Evolutionary conservation across 352 stramenopile genomes (phyloP), one percentile per base, ranked within the genome.

Genomic region (Stramenopiles sp.): DNA sequence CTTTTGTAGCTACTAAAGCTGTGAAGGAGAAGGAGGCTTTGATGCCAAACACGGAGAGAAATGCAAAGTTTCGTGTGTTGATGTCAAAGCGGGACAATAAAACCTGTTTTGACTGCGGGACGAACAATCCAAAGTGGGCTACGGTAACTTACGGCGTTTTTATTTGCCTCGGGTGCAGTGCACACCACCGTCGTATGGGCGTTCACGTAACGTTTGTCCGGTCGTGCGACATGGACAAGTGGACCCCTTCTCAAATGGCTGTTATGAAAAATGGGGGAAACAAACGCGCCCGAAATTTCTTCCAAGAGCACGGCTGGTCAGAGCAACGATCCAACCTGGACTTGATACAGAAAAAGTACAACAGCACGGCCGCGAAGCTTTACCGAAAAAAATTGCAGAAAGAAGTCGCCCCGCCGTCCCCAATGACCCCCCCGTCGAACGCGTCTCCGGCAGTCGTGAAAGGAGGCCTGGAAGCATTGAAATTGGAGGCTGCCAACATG

Each of bases 191-290:
- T 35, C 87, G 87, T 34, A 79, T 97, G 68, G 92, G 92, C 49
- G 89, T 96, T 63, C 91, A 96, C 78, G 80, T 96, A 73, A 92
- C 87, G 32, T 97, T 97, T 75, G 90, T 97, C 76, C 86, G 92
- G 34, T 97, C 91, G 34, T 89, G 94, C 35, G 90, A 97, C 77
- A 94, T 97, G 87, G 92, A 97, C 83, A 88, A 96, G 77, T 97
- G 92, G 92, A 96, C 89, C 0, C 88, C 94, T 68, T 88, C 94
- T 34, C 89, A 97, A 78, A 82, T 97, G 32, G 89, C 89, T 77
- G 74, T 85, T 68, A 97, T 97, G 92, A 86, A 82, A 49, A 82
- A 92, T 32, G 90, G 92, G 34, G 92, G 92, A n/a, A 97, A 97
- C 79, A 83, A 80, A 1, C 88, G 93, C 68, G 89, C 92, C 34